Evolutionary conservation across 2,329 filamentous ascomycete species (phyloP).

Genomic region (Metarhizium rileyi): DNA sequence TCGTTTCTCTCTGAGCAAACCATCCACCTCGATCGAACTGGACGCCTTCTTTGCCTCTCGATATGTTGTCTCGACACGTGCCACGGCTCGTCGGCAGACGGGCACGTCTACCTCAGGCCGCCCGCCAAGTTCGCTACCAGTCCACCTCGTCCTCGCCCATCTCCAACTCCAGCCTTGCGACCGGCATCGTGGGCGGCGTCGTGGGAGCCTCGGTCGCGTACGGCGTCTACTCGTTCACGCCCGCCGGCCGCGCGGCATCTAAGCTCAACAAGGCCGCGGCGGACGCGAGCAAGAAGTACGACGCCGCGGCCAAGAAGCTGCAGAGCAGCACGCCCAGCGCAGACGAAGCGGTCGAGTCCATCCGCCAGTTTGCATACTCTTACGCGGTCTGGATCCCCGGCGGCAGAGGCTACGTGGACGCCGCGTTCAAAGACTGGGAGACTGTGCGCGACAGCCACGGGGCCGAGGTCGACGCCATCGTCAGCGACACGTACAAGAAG

Average conservation of each 20-base stretch:
- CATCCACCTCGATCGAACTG: too few species aligned
- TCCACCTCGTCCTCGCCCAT: constrained; percentile 24
- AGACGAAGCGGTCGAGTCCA: constrained; percentile 55
- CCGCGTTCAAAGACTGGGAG: constrained; percentile 61
- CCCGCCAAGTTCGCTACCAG: constrained; percentile 28
- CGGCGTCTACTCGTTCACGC: constrained; percentile 33
- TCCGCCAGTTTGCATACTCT: constrained; percentile 55
- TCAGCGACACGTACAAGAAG: constrained; percentile 57
- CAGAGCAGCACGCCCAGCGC: constrained; percentile 53
- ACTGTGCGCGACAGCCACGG: constrained; percentile 56
- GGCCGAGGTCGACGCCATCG: constrained; percentile 59
- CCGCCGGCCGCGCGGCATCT: constrained; percentile 29
- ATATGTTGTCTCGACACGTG: neutral
- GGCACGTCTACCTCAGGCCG: neutral
- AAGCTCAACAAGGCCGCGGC: constrained; percentile 38
- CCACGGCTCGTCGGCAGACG: constrained; percentile 13
- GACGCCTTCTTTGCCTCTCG: too few species aligned
- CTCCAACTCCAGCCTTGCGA: constrained; percentile 24
- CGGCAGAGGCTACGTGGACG: constrained; percentile 57
- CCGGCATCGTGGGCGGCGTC: constrained; percentile 34
- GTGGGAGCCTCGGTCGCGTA: constrained; percentile 33
- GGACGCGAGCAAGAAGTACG: constrained; percentile 50
- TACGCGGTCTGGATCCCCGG: constrained; percentile 67
- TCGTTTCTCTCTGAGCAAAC: too few species aligned
- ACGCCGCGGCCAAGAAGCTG: constrained; percentile 49